Evolutionary conservation across 2,329 filamentous ascomycete species (phyloP).

Genomic region (Claviceps spartinae): DNA sequence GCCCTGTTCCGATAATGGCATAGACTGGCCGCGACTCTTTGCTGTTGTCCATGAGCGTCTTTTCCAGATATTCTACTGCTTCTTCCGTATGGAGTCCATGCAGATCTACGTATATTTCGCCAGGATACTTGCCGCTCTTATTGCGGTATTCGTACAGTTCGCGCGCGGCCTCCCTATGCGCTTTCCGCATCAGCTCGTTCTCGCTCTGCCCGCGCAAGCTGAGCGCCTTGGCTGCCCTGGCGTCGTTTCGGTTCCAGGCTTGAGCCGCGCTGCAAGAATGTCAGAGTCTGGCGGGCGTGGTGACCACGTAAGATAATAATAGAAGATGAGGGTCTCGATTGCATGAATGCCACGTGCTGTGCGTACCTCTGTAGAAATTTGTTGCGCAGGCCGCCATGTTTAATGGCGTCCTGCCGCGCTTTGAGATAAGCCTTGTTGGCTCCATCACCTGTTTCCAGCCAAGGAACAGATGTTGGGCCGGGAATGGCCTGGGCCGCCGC

Average conservation of each 20-base stretch:
- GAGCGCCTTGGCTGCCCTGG: slow-evolving; percentile 85
- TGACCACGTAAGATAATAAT: not conserved
- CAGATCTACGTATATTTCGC: slow-evolving; percentile 83
- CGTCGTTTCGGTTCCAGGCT: slow-evolving; percentile 97
- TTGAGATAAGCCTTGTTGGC: slow-evolving; percentile 93
- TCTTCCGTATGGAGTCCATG: slow-evolving; percentile 98
- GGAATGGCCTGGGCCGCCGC: slow-evolving; percentile 71
- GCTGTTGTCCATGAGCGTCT: slow-evolving; percentile 71
- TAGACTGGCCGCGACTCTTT: slow-evolving; percentile 67
- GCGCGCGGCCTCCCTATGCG: slow-evolving; percentile 82
- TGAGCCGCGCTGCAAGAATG: slow-evolving; percentile 60
- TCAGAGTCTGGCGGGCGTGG: slow-evolving; percentile 1
- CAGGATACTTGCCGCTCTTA: slow-evolving; percentile 40
- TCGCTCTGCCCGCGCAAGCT: slow-evolving; percentile 91
- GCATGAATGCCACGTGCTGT: not conserved
- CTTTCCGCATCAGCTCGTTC: slow-evolving; percentile 94
- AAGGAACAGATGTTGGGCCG: slow-evolving; percentile 82
- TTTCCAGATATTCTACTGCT: slow-evolving; percentile 85
- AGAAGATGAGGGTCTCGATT: too few relatives aligned
- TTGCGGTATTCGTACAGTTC: slow-evolving; percentile 92
- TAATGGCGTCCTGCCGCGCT: slow-evolving; percentile 88
- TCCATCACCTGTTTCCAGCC: slow-evolving; percentile 83
- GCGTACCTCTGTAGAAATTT: slow-evolving; percentile 85
- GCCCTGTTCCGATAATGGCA: slow-evolving; percentile 90
- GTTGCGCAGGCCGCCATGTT: slow-evolving; percentile 89